phyloP scores from a whole-genome alignment of 2,329 filamentous ascomycete genomes.

The Ceratocystiopsis minuta region DNA sequence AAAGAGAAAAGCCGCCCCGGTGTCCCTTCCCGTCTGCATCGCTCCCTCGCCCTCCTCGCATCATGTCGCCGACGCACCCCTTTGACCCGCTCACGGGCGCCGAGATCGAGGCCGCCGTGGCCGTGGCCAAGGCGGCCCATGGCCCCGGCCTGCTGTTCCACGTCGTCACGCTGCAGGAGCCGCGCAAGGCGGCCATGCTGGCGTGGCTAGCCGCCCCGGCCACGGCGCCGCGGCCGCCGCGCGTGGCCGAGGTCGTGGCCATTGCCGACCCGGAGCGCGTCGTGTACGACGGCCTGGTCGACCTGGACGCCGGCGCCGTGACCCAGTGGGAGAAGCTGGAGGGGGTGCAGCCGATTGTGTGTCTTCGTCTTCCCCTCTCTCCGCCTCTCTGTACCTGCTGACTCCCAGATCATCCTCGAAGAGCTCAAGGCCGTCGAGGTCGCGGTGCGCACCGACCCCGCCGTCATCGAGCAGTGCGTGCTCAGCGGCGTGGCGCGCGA shows the following conservation, averaged over 20 bases:
- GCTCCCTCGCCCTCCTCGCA: background rate
- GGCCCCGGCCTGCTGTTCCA: constrained; percentile 63
- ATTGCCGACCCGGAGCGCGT: constrained; percentile 56
- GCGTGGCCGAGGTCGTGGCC: constrained; percentile 67
- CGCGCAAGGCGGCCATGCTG: constrained; percentile 68
- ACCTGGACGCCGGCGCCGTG: constrained; percentile 49
- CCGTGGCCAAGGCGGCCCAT: constrained; percentile 51
- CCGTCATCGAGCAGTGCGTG: constrained; percentile 78
- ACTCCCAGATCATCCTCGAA: constrained; percentile 63
- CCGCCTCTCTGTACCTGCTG: background rate
- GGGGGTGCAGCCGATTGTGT: constrained; percentile 63
- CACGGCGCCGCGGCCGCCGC: constrained; percentile 40
- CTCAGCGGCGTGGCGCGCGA: constrained; percentile 62
- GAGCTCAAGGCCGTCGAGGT: constrained; percentile 69
- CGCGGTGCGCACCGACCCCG: constrained; percentile 57
- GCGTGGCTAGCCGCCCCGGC: constrained; percentile 55
- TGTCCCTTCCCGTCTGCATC: background rate
- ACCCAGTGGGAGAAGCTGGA: constrained; percentile 57
- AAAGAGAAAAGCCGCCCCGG: too few species aligned
- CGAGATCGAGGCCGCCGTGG: constrained; percentile 58
- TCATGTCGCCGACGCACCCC: constrained; percentile 33
- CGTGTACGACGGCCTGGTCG: constrained; percentile 67
- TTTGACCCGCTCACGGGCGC: constrained; percentile 56
- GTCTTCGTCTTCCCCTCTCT: constrained; percentile 9
- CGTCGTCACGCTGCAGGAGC: constrained; percentile 69